Evolutionary conservation across 140 eudicot species (phyloP).

Genomic region (Oenanthe javanica): DNA sequence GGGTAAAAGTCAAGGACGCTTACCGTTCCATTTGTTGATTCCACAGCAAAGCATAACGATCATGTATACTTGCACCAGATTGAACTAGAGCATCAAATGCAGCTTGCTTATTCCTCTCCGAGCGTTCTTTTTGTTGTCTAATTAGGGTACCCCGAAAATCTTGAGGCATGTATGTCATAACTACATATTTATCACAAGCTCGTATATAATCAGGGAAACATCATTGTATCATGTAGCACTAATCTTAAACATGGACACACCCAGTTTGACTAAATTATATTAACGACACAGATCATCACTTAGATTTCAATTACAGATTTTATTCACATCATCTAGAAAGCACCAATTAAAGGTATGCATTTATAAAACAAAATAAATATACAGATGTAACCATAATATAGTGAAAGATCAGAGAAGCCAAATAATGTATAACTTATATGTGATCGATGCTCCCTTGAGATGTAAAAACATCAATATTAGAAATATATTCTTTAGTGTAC

Average conservation of each 20-base stretch:
- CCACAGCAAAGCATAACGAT: constrained; percentile 85
- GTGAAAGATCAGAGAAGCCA: background rate
- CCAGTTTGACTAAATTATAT: background rate
- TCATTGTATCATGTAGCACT: background rate
- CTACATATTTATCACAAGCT: constrained; percentile 32
- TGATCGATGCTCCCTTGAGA: background rate
- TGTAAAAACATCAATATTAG: background rate
- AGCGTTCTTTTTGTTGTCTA: constrained; percentile 91
- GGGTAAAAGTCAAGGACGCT: background rate
- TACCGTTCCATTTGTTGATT: constrained; percentile 95
- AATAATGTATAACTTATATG: background rate
- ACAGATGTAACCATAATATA: background rate
- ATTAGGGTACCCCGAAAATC: constrained; percentile 82
- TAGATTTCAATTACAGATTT: background rate
- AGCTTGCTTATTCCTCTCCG: constrained; percentile 89
- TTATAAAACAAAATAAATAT: background rate
- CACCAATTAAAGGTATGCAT: background rate
- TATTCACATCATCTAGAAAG: background rate
- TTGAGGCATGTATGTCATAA: constrained; percentile 99
- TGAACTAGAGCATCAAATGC: constrained; percentile 67
- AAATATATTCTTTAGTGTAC: background rate
- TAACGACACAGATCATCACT: background rate
- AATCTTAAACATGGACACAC: background rate
- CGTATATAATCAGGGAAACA: background rate
- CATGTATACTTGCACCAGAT: constrained; percentile 80